A percentile compares a stretch with the other conserved stretches of the same genome.
These are phyloP conservation scores for Aspergillus pseudonomiae DNA, from an alignment of 2,329 filamentous ascomycete species.

Conservation along the genomic window DNA sequence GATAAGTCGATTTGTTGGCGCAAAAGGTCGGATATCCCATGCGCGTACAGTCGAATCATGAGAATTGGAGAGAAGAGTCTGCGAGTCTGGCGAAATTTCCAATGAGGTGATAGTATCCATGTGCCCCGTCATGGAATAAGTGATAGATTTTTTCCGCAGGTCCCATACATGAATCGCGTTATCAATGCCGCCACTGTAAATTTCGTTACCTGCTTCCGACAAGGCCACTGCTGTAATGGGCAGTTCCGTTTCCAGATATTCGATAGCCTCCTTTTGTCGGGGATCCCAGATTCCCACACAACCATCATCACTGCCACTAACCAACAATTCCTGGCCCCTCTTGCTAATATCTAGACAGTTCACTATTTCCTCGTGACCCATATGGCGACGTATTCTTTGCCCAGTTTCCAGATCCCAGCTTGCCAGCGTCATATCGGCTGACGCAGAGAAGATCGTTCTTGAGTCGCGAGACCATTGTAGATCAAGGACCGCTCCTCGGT, in stretches of 20 bases:
- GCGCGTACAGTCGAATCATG: slow-evolving; percentile 93
- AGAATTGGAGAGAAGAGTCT: slow-evolving; percentile 85
- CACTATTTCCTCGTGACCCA: slow-evolving; percentile 94
- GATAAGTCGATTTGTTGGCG: slow-evolving; percentile 81
- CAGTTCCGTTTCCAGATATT: slow-evolving; percentile 88
- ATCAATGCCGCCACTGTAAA: slow-evolving; percentile 93
- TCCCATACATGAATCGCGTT: slow-evolving; percentile 99
- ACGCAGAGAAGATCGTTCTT: slow-evolving; percentile 85
- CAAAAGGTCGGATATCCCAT: slow-evolving; percentile 96
- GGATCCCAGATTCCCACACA: slow-evolving; percentile 96
- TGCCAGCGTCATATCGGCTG: slow-evolving; percentile 88
- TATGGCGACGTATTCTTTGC: slow-evolving; percentile 85
- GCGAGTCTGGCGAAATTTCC: slow-evolving; percentile 87
- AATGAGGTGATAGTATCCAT: slow-evolving; percentile 90
- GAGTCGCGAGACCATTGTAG: slow-evolving; percentile 97
- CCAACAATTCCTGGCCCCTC: slow-evolving; percentile 84
- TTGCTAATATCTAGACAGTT: slow-evolving; percentile 88
- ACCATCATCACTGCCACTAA: slow-evolving; percentile 92
- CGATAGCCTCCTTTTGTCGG: slow-evolving; percentile 81
- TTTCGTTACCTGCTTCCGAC: slow-evolving; percentile 92
- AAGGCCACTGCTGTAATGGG: slow-evolving; percentile 89
- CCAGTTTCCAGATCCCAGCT: slow-evolving; percentile 95
- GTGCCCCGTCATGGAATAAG: slow-evolving; percentile 87
- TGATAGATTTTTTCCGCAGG: slow-evolving; percentile 83
- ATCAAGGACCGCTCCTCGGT: slow-evolving; percentile 88